phyloP scores from a whole-genome alignment of 306 rosid genomes.

The Trifolium fragiferum region DNA sequence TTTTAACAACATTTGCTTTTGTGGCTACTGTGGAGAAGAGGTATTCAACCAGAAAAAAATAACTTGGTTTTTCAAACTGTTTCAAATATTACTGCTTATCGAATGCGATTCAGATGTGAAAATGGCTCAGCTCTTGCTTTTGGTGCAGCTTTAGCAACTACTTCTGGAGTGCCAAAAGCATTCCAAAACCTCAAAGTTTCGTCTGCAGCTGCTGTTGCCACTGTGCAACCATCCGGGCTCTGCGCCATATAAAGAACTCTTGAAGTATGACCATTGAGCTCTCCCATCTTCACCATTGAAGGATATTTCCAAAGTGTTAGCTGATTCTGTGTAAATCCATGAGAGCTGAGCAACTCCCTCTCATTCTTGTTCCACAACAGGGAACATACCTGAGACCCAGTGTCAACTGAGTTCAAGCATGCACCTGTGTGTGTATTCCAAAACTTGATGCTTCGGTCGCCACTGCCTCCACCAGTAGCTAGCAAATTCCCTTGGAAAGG shows the following conservation, averaged over 20 bases:
- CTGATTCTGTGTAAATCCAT: slow-evolving; percentile 77
- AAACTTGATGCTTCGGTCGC: slow-evolving; percentile 76
- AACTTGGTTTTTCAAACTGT: background rate
- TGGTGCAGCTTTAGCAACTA: slow-evolving; percentile 49
- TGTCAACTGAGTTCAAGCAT: slow-evolving; percentile 82
- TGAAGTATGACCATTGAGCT: slow-evolving; percentile 41
- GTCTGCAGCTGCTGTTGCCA: slow-evolving; percentile 65
- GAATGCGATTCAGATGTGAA: slow-evolving; percentile 50
- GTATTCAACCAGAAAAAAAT: background rate
- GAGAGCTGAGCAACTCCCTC: slow-evolving; percentile 88
- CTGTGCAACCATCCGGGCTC: slow-evolving; percentile 61
- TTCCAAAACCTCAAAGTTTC: slow-evolving; percentile 65
- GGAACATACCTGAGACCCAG: slow-evolving; percentile 89
- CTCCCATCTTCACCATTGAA: slow-evolving; percentile 84
- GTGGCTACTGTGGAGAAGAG: background rate
- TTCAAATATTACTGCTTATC: slow-evolving; percentile 26
- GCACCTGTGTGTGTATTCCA: slow-evolving; percentile 96
- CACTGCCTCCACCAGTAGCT: slow-evolving; percentile 82
- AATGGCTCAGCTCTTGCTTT: slow-evolving; percentile 55
- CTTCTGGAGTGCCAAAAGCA: slow-evolving; percentile 63
- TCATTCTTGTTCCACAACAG: slow-evolving; percentile 89
- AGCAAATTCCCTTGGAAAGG: slow-evolving; percentile 86
- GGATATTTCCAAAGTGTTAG: slow-evolving; percentile 90
- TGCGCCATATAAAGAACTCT: slow-evolving; percentile 83
- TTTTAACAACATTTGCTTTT: background rate